These are phyloP conservation scores for Phytophthora litchii DNA, from an alignment of 352 stramenopile species.

Conservation along the genomic window DNA sequence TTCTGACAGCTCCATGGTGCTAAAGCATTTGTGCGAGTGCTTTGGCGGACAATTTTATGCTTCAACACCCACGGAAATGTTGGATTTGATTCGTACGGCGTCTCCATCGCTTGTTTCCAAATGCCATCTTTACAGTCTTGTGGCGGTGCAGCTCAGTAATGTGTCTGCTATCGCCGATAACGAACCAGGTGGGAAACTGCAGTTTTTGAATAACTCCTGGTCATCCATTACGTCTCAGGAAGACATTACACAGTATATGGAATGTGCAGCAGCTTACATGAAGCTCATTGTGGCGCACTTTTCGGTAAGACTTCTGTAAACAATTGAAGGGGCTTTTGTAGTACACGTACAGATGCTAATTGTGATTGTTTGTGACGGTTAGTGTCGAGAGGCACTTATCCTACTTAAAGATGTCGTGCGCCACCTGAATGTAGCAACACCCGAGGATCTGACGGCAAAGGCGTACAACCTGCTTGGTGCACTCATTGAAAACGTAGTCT, in stretches of 20 bases:
- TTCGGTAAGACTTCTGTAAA: conserved; percentile 37
- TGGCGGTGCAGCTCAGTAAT: conserved; percentile 66
- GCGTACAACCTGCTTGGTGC: conserved; percentile 74
- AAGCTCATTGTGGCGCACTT: conserved; percentile 88
- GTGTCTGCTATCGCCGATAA: conserved; percentile 31
- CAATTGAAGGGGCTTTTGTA: too few relatives aligned
- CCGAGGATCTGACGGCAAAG: conserved; percentile 60
- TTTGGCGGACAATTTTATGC: conserved; percentile 76
- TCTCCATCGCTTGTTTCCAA: conserved; percentile 63
- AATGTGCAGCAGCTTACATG: conserved; percentile 84
- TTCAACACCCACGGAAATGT: conserved; percentile 54
- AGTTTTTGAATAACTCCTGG: conserved; percentile 90
- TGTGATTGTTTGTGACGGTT: conserved; percentile 1
- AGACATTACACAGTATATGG: conserved; percentile 81
- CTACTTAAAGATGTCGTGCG: conserved; percentile 88
- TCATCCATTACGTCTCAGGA: conserved; percentile 73
- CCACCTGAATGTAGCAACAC: conserved; percentile 70
- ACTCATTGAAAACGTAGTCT: conserved; percentile 82
- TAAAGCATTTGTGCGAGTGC: conserved; percentile 84
- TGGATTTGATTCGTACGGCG: conserved; percentile 70
- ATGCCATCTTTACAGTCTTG: conserved; percentile 73
- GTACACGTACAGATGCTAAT: conserved; percentile 2
- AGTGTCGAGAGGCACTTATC: conserved; percentile 80
- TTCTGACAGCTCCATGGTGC: conserved; percentile 88
- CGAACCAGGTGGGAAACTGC: conserved; percentile 56